These are phyloP conservation scores for Ceratocystis huliohia DNA, from an alignment of 2,329 filamentous ascomycete species.

Conservation along the genomic window DNA sequence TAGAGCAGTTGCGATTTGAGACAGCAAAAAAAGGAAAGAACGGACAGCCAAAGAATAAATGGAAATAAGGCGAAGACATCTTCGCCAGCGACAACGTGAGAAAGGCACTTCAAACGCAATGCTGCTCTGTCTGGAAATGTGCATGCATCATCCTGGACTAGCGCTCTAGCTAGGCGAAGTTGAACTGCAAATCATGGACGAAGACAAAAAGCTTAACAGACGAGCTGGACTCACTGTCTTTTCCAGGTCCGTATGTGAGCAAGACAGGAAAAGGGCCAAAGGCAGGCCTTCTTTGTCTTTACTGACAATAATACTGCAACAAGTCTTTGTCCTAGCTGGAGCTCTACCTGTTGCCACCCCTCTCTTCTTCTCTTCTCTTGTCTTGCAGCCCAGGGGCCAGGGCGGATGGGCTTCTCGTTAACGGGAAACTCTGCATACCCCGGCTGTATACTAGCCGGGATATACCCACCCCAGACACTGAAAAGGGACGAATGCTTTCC, in stretches of 20 bases:
- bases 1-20: neutral
- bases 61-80: too few species aligned
- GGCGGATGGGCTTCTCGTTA: neutral
- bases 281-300: too few species aligned
- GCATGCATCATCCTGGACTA: too few species aligned
- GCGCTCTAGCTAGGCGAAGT: neutral
- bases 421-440: slow-evolving; percentile 1
- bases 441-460: neutral
- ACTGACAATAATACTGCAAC: too few species aligned
- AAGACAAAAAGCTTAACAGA: neutral
- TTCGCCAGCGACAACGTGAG: too few species aligned
- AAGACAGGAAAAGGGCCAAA: too few species aligned
- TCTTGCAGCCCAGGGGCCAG: neutral
- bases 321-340: neutral
- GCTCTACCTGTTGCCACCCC: neutral
- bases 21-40: too few species aligned
- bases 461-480: slow-evolving; percentile 1
- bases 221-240: neutral
- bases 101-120: too few species aligned
- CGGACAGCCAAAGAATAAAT: too few species aligned
- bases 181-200: neutral
- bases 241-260: neutral
- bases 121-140: too few species aligned
- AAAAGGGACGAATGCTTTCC: neutral
- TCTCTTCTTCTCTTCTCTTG: neutral